Evolutionary conservation across 2,329 filamentous ascomycete species (phyloP).

Genomic region (Pseudocercospora eumusae): DNA sequence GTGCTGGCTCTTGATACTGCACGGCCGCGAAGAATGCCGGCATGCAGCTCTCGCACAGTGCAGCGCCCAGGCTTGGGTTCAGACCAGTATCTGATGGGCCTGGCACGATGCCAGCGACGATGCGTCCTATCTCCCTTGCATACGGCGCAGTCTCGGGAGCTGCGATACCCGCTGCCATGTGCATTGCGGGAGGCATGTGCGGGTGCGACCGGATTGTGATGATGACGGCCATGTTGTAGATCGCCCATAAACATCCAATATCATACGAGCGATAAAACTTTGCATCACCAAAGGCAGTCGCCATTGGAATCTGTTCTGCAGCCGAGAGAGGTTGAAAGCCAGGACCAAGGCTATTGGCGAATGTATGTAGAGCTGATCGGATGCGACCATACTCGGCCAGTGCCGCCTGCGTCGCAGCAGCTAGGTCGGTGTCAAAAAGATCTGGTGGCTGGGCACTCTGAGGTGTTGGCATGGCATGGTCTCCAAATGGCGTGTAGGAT

Average conservation of each 20-base stretch:
- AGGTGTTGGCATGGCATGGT: slow-evolving; percentile 25
- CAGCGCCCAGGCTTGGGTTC: slow-evolving; percentile 75
- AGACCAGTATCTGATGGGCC: slow-evolving; percentile 58
- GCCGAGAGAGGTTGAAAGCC: slow-evolving; percentile 74
- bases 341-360: slow-evolving; percentile 64
- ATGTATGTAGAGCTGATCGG: slow-evolving; percentile 66
- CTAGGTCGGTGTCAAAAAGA: slow-evolving; percentile 53
- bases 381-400: slow-evolving; percentile 78
- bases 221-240: slow-evolving; percentile 83
- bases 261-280: slow-evolving; percentile 81
- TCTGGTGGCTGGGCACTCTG: slow-evolving; percentile 49
- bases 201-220: slow-evolving; percentile 81
- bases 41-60: slow-evolving; percentile 79
- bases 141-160: slow-evolving; percentile 69
- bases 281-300: slow-evolving; percentile 78
- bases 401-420: slow-evolving; percentile 67
- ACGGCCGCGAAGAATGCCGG: slow-evolving; percentile 85
- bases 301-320: slow-evolving; percentile 62
- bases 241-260: slow-evolving; percentile 85
- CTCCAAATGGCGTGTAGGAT: slow-evolving; percentile 40
- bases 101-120: slow-evolving; percentile 68
- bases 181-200: slow-evolving; percentile 84
- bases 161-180: slow-evolving; percentile 79
- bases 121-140: slow-evolving; percentile 75
- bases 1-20: slow-evolving; percentile 69